Evolutionary conservation across 2,329 filamentous ascomycete species (phyloP), one percentile per base, ranked within the genome.

Genomic region (Penicillium sumatraense): DNA sequence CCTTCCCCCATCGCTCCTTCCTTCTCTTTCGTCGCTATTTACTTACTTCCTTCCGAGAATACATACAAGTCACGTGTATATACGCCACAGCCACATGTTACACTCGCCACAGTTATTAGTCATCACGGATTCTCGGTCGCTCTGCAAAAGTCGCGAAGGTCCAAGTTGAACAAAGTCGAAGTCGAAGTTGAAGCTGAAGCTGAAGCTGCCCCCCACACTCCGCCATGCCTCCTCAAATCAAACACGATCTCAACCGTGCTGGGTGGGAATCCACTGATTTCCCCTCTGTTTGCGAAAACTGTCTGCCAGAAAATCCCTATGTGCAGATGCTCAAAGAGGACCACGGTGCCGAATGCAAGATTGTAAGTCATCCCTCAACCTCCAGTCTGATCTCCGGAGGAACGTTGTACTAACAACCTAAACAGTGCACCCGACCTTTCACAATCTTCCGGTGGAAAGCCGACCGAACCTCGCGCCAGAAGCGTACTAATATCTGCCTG

Each of bases 291-390:
- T 81, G 86, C 80, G 95, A 99, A 77, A 92, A 88, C 70, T 99
- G 95, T 73, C 84, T 99, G 2, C 93, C 93, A 14, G 93, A 96
- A 59, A 98, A 98, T 68, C 93, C 93, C 2, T 99, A 96, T 70
- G 95, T 99, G 40, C 95, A 98, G 77, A 98, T 99, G 93, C 83
- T 99, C 57, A 99, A 99, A 77, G 92, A 98, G 72, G 93, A 99
- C 74, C 88, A 96, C 68, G 95, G 92, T 67, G 90, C 89, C 54
- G 89, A 93, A 77, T 91, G 89, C 82, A 90, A 90, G 80, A 80
- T 90, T 63, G 71, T 74, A 67, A 57, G 70, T 67, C 11, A 27
- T 21, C 24, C 26, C 18, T 16, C 20, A 24, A n/a, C 18, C 21
- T 26, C 9, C 21, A 24, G 6, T 31, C 14, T 13, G 20, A 40